These are phyloP conservation scores for Solanum dulcamara DNA, from an alignment of 257 asterid species.

Conservation along the genomic window DNA sequence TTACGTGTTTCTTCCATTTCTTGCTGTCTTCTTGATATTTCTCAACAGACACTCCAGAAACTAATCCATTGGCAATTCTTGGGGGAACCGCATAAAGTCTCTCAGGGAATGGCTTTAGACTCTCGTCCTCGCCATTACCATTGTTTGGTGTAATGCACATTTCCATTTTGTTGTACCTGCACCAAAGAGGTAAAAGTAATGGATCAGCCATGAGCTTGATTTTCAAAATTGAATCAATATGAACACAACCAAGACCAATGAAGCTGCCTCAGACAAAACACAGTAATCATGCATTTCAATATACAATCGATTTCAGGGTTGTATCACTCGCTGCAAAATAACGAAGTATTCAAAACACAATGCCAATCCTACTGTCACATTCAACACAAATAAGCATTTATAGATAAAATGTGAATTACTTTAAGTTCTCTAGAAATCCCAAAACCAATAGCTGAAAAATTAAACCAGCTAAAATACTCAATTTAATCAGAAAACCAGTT, in stretches of 20 bases:
- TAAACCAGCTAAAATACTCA: neutral
- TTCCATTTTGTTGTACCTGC: conserved; percentile 95
- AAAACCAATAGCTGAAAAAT: neutral
- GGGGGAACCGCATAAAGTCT: conserved; percentile 82
- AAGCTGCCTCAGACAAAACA: neutral
- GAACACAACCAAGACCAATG: neutral
- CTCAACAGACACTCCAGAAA: conserved; percentile 64
- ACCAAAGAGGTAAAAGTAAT: neutral
- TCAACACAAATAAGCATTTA: neutral
- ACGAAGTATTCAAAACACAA: neutral
- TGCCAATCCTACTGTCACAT: neutral
- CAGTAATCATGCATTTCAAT: neutral
- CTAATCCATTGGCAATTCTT: conserved; percentile 65
- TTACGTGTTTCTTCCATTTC: conserved; percentile 82
- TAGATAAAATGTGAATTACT: neutral
- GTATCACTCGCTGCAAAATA: neutral
- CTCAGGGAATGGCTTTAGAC: conserved; percentile 72
- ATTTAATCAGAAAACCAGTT: neutral
- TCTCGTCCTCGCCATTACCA: conserved; percentile 24
- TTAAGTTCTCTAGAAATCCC: neutral
- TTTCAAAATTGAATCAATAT: neutral
- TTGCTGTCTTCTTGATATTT: conserved; percentile 57
- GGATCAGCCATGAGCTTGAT: neutral
- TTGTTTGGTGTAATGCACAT: conserved; percentile 44
- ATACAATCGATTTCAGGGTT: neutral